Evolutionary conservation across 192 early-diverging fungal genomes (phyloP).

Genomic region (Powellomyces hirtus): DNA sequence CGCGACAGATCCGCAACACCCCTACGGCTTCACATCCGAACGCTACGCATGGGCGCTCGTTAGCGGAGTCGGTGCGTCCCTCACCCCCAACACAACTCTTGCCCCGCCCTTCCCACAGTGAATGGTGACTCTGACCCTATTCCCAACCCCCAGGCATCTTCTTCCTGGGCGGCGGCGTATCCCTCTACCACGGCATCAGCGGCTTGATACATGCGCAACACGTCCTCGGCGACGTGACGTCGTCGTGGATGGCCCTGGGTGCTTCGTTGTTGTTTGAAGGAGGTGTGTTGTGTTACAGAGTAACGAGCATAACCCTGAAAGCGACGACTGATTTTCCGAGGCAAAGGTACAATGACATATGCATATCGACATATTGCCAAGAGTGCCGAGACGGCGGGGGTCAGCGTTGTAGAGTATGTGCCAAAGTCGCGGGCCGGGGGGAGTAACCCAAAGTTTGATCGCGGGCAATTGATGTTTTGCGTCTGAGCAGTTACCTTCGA

Average conservation of each 20-base stretch:
- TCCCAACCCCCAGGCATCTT: constrained; percentile 36
- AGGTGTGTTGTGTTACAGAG: constrained; percentile 20
- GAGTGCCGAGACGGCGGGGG: constrained; percentile 33
- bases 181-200: constrained; percentile 52
- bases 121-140: not conserved
- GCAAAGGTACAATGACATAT: constrained; percentile 40
- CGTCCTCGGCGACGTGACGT: constrained; percentile 40
- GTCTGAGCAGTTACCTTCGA: constrained; percentile 24
- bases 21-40: constrained; percentile 56
- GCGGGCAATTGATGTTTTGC: not conserved
- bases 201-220: constrained; percentile 42
- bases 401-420: constrained; percentile 27
- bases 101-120: not conserved
- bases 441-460: not conserved
- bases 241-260: constrained; percentile 40
- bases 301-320: not conserved
- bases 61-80: constrained; percentile 36
- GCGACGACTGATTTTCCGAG: not conserved
- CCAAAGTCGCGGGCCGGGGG: not conserved
- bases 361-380: constrained; percentile 45
- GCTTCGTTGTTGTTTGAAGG: constrained; percentile 49
- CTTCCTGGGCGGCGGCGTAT: constrained; percentile 57
- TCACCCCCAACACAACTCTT: not conserved
- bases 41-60: constrained; percentile 60
- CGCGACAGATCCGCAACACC: constrained; percentile 44